Percentiles rank a stretch among this genome's conserved stretches.
These are phyloP conservation scores for Pseudozyma hubeiensis DNA, from an alignment of 1,284 basidiomycete species.

Conservation along the genomic window DNA sequence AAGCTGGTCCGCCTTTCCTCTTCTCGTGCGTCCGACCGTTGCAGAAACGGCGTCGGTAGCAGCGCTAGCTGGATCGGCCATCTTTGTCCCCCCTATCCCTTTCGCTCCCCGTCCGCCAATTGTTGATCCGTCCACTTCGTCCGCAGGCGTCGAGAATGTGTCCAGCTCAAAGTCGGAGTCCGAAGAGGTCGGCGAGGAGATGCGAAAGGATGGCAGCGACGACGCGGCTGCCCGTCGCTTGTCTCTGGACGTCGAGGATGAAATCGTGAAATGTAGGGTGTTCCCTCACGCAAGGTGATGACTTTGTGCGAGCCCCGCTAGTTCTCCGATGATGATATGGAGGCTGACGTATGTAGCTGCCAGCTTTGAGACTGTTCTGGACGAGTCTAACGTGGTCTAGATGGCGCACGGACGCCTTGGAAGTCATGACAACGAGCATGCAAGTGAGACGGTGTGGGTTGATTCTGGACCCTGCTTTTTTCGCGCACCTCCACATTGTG, in stretches of 20 bases:
- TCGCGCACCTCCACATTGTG: too few relatives aligned
- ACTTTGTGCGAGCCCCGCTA: background rate
- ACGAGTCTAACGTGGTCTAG: too few relatives aligned
- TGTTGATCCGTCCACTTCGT: background rate
- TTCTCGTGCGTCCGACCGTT: background rate
- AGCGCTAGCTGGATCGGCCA: slow-evolving; percentile 28
- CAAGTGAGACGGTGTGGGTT: too few relatives aligned
- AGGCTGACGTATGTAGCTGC: too few relatives aligned
- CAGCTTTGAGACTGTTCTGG: too few relatives aligned
- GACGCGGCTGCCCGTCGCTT: slow-evolving; percentile 26
- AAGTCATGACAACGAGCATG: too few relatives aligned
- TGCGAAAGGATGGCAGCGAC: slow-evolving; percentile 36
- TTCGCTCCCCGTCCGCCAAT: background rate
- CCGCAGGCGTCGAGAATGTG: slow-evolving; percentile 19
- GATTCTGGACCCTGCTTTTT: too few relatives aligned
- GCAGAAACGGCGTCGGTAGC: slow-evolving; percentile 2
- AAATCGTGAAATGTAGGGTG: slow-evolving; percentile 11
- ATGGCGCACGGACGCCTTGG: too few relatives aligned
- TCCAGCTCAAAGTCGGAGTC: slow-evolving; percentile 34
- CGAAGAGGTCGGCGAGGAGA: slow-evolving; percentile 31
- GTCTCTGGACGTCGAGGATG: slow-evolving; percentile 11
- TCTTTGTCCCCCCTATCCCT: slow-evolving; percentile 1
- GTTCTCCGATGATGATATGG: background rate
- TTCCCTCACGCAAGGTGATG: background rate
- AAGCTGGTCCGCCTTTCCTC: slow-evolving; percentile 4